Base-by-base conservation (phyloP, 2,329 filamentous ascomycete species). In the Fusarium caatingaense region DNA sequence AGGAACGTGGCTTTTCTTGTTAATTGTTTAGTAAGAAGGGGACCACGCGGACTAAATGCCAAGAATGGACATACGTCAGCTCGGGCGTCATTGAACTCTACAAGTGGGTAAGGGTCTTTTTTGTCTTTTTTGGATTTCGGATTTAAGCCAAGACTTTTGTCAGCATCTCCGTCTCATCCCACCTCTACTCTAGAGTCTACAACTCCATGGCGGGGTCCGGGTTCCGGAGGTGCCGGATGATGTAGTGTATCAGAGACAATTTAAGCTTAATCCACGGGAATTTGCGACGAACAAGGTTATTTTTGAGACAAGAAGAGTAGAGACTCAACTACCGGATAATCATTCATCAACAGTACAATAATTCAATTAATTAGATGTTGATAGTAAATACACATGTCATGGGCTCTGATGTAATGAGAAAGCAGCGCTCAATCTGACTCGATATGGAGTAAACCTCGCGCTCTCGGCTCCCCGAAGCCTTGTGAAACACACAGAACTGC, bases 1-100 rank as follows among this genome's bases (percentile, higher is more conserved):
- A 12, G 5, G 64, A 27, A 49, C 34, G 23, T 40, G 44, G 62
- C 46, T 59, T 60, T 2, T 15, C n/a, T 3, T 30, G n/a, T 37
- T 37, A 37, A 37, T 37, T n/a, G 34, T 37, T 37, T 37, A 37
- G 34, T 37, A 37, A 37, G 34, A 41, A 49, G 48, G n/a, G 37
- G n/a, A 47, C 25, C 46, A 64, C 51, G 45, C 51, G 51, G 51
- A 27, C 50, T 42, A 3, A 25, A 18, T 48, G 64, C 64, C 64
- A 67, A 67, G 64, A 63, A 51, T 15, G 18, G 18, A 34, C 18
- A 25, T 63, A 66, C 64, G 64, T 67, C 63, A 67, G 64, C 64
- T 63, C 28, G 15, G 23, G 50, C 51, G 64, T 67, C 64, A 56
- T 61, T 62, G 48, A 65, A 41, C 23, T 18, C n/a, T 50, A 8